Conservation (phyloP, 495 filamentous ascomycete species). For the Aspergillus mulundensis region DNA sequence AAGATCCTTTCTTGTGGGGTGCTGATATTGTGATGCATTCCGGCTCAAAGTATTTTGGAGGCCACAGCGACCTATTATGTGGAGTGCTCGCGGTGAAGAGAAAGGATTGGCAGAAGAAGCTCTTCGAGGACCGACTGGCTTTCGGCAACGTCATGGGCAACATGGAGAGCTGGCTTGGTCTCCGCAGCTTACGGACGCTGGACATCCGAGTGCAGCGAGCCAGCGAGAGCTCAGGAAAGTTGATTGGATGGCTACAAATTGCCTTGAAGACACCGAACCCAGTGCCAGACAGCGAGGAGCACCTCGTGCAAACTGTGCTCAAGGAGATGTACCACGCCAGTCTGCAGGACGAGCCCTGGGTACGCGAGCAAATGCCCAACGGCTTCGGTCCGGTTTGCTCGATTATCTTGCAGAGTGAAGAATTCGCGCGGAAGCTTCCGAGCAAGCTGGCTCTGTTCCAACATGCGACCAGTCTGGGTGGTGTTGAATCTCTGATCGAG, state of each 20-base stretch:
- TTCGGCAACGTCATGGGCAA: conserved; percentile 87
- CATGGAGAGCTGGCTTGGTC: conserved; percentile 87
- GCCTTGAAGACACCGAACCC: conserved; percentile 34
- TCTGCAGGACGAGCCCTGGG: conserved; percentile 69
- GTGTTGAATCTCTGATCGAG: conserved; percentile 85
- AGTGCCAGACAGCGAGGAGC: conserved; percentile 30
- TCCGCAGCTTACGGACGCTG: conserved; percentile 79
- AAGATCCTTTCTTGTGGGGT: conserved; percentile 77
- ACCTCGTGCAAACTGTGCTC: conserved; percentile 49
- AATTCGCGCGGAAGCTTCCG: conserved; percentile 64
- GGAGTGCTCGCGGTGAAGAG: conserved; percentile 67
- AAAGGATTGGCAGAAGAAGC: conserved; percentile 51
- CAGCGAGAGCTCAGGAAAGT: conserved; percentile 56
- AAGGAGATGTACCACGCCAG: conserved; percentile 68
- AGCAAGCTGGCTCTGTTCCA: conserved; percentile 79
- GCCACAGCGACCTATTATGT: conserved; percentile 85
- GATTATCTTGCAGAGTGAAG: conserved; percentile 56
- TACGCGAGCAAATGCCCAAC: conserved; percentile 83
- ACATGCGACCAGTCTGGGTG: conserved; percentile 90
- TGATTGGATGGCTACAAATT: conserved; percentile 68
- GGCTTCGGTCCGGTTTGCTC: conserved; percentile 89
- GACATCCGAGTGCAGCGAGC: conserved; percentile 76
- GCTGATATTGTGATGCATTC: conserved; percentile 86
- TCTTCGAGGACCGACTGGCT: conserved; percentile 62
- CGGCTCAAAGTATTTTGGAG: conserved; percentile 93